Base-by-base conservation (phyloP, 1,139 yeast species). In the Yamadazyma mexicana region DNA sequence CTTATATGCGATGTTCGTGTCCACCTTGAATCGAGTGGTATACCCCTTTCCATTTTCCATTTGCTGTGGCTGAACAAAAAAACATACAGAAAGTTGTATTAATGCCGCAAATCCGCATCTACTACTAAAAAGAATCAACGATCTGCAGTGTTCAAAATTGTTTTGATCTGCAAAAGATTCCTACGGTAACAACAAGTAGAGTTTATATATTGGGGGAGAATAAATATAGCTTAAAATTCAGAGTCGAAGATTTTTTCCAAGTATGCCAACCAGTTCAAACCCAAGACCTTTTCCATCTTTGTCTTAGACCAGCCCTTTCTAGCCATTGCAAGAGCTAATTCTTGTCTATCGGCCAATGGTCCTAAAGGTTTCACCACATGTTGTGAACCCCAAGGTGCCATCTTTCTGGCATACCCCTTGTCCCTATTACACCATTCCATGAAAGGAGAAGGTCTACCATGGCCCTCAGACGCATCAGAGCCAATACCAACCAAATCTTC, bases 361-460 rank as follows among this genome's bases (percentile, higher is more conserved):
- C 50, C 50, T 14, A 46, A 37, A 10, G 50, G 50, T 31, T 46
- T 46, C 16, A 46, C 47, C 9, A 46, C 50, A 28, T 45, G 45
- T 24, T 46, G 45, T 2, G 50, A 46, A 5, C 50, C 50, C 50
- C 50, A 46, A 14, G 50, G 50, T 2, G 50, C 41, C 37, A 46
- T 26, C 16, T 27, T 34, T 34, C 50, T 40, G 14, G 50, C 48
- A 26, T 46, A 46, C 3, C 50, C 50, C 37, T 46, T 46, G 23
- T 46, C 50, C 18, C 29, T 45, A 25, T 46, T 46, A 33, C 50
- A 46, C 50, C 50, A 46, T 43, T 43, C 47, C 50, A 46, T 44
- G 23, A 46, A 46, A 4, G 42, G 38, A n/a, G 50, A 46, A 2
- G 50, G 50, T 35, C 50, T 38, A 2, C 44, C 50, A 33, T 46